Conservation (phyloP, 2,329 filamentous ascomycete genomes). For the Sphaerostilbella broomeana region DNA sequence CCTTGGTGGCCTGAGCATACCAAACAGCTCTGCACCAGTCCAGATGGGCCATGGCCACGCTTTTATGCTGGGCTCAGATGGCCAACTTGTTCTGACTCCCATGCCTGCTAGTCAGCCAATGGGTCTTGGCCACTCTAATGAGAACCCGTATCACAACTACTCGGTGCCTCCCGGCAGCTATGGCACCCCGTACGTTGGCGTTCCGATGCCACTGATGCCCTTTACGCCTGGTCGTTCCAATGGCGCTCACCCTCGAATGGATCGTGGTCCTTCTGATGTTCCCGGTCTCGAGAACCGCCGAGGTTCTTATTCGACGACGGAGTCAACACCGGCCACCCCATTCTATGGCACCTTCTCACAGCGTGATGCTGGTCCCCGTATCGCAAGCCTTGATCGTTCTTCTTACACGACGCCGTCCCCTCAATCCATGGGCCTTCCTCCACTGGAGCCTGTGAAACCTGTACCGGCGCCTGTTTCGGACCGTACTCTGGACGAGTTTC, state of each 20-base stretch:
- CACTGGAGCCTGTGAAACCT: slow-evolving; percentile 37
- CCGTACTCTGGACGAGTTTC: slow-evolving; percentile 54
- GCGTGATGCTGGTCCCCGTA: slow-evolving; percentile 53
- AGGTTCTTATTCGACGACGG: slow-evolving; percentile 61
- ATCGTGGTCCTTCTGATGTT: slow-evolving; percentile 46
- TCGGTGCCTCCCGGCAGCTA: slow-evolving; percentile 28
- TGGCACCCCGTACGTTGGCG: slow-evolving; percentile 31
- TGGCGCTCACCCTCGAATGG: slow-evolving; percentile 39
- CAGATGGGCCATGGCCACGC: slow-evolving; percentile 29
- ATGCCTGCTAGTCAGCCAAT: slow-evolving; percentile 30
- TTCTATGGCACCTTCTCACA: slow-evolving; percentile 54
- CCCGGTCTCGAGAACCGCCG: slow-evolving; percentile 59
- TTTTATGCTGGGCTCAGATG: slow-evolving; percentile 34
- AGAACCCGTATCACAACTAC: slow-evolving; percentile 29
- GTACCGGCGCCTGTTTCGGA: slow-evolving; percentile 35
- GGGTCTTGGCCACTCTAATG: slow-evolving; percentile 29
- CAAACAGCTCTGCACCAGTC: slow-evolving; percentile 22
- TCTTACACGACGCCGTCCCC: slow-evolving; percentile 63
- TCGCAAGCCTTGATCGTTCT: slow-evolving; percentile 55
- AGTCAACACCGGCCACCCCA: slow-evolving; percentile 60
- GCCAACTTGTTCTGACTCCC: slow-evolving; percentile 32
- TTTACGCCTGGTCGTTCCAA: slow-evolving; percentile 47
- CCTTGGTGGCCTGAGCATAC: slow-evolving; percentile 30
- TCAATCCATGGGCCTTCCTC: slow-evolving; percentile 45
- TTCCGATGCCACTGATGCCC: slow-evolving; percentile 38